These are phyloP conservation scores for Monilinia polystroma DNA, from an alignment of 2,329 filamentous ascomycete species.

Conservation along the genomic window DNA sequence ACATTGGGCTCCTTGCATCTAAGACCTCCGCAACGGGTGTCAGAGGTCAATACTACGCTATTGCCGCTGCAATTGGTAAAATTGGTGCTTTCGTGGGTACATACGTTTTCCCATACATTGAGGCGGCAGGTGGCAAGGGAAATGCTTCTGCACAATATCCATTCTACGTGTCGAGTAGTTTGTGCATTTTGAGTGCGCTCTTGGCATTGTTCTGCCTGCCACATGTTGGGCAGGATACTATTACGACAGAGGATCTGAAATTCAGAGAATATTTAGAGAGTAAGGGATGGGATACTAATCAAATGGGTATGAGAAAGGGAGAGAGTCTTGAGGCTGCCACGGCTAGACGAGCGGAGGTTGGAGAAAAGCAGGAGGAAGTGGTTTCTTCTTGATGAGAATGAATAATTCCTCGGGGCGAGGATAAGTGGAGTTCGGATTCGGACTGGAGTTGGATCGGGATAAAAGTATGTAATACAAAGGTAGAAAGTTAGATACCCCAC, in stretches of 20 bases:
- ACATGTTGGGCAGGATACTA: slow-evolving; percentile 80
- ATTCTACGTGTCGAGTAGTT: slow-evolving; percentile 77
- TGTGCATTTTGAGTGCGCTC: slow-evolving; percentile 73
- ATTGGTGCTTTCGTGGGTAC: slow-evolving; percentile 83
- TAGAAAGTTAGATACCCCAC: not conserved
- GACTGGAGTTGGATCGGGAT: not conserved
- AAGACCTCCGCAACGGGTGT: slow-evolving; percentile 88
- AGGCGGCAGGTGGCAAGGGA: slow-evolving; percentile 57
- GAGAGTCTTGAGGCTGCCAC: slow-evolving; percentile 25
- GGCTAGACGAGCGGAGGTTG: slow-evolving; percentile 1
- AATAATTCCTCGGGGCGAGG: too few relatives aligned
- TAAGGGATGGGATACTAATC: slow-evolving; percentile 72
- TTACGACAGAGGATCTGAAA: slow-evolving; percentile 70
- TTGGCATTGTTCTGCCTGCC: slow-evolving; percentile 69
- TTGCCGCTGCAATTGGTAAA: slow-evolving; percentile 72
- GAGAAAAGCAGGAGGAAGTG: slow-evolving; percentile 8
- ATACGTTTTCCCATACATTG: slow-evolving; percentile 75
- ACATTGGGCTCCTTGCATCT: slow-evolving; percentile 82
- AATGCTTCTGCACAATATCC: slow-evolving; percentile 74
- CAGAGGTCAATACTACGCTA: slow-evolving; percentile 73
- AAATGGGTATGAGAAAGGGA: slow-evolving; percentile 47
- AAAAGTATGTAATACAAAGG: slow-evolving; percentile 4
- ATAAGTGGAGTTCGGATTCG: not conserved
- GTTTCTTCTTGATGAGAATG: not conserved
- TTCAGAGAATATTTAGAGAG: slow-evolving; percentile 73